Evolutionary conservation across 2,329 filamentous ascomycete genomes (phyloP).

Genomic region (Fusarium temperatum): DNA sequence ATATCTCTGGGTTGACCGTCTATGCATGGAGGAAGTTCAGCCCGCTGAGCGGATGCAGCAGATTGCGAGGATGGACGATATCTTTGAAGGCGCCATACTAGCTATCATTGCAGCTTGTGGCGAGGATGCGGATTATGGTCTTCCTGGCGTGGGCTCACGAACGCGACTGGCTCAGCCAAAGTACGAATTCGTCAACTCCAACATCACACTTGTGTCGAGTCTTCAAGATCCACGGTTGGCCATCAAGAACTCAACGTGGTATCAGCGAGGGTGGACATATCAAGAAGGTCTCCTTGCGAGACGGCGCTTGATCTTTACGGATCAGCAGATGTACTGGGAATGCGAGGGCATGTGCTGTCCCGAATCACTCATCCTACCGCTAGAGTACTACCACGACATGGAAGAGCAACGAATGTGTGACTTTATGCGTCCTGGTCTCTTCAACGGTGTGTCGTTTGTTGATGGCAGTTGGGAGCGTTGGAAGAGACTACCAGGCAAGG

Average conservation of each 20-base stretch:
- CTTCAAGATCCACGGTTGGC: slow-evolving; percentile 44
- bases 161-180: slow-evolving; percentile 42
- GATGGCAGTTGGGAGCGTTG: slow-evolving; percentile 50
- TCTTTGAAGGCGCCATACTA: slow-evolving; percentile 48
- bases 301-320: slow-evolving; percentile 51
- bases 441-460: slow-evolving; percentile 48
- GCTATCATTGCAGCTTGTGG: slow-evolving; percentile 53
- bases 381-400: slow-evolving; percentile 46
- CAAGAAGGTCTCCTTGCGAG: slow-evolving; percentile 51
- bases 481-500: slow-evolving; percentile 44
- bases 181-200: slow-evolving; percentile 45
- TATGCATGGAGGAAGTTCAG: slow-evolving; percentile 45
- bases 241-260: slow-evolving; percentile 47
- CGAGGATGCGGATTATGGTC: slow-evolving; percentile 45
- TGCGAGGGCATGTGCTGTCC: slow-evolving; percentile 51
- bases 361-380: slow-evolving; percentile 46
- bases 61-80: slow-evolving; percentile 49
- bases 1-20: slow-evolving; percentile 52
- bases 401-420: slow-evolving; percentile 49
- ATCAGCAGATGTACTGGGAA: slow-evolving; percentile 53
- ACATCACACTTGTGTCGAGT: slow-evolving; percentile 47
- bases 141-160: slow-evolving; percentile 48
- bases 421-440: slow-evolving; percentile 48
- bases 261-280: slow-evolving; percentile 51
- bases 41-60: slow-evolving; percentile 43